Conservation (phyloP, 2,329 filamentous ascomycete genomes). For the Aspergillus niger region DNA sequence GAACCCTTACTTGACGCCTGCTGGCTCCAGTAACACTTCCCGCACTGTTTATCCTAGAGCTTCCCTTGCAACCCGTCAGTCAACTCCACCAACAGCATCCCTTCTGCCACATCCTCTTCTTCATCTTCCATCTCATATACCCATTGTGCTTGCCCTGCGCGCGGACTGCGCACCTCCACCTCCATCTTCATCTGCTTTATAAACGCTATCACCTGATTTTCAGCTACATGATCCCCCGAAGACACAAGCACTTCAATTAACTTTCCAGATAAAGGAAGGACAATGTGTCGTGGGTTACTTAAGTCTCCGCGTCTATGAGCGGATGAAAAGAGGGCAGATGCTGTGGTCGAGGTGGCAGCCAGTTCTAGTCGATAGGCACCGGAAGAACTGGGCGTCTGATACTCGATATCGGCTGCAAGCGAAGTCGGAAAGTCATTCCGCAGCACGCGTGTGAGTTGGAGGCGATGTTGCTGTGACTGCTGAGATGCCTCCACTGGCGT, state of each 20-base stretch:
- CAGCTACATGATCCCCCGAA: constrained; percentile 51
- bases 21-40: not conserved
- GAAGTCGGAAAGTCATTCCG: constrained; percentile 63
- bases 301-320: constrained; percentile 54
- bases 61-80: constrained; percentile 40
- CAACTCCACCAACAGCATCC: constrained; percentile 55
- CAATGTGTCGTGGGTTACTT: constrained; percentile 54
- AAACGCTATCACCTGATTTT: constrained; percentile 59
- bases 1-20: no score
- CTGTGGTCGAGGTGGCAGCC: constrained; percentile 50
- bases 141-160: constrained; percentile 54
- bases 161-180: constrained; percentile 59
- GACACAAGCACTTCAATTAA: constrained; percentile 61
- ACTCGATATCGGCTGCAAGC: constrained; percentile 55
- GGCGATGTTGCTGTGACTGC: constrained; percentile 47
- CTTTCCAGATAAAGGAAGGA: constrained; percentile 61
- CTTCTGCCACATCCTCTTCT: constrained; percentile 56
- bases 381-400: constrained; percentile 45
- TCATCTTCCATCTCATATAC: constrained; percentile 56
- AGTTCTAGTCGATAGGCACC: constrained; percentile 51
- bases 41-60: constrained; percentile 20
- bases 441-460: constrained; percentile 56
- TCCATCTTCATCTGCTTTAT: constrained; percentile 72
- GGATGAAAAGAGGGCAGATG: constrained; percentile 39
- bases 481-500: constrained; percentile 31